Percentiles rank a stretch among this genome's conserved stretches.
Evolutionary conservation across 192 early-diverging fungal species (phyloP).

Genomic region (Backusella liffmaniae): DNA sequence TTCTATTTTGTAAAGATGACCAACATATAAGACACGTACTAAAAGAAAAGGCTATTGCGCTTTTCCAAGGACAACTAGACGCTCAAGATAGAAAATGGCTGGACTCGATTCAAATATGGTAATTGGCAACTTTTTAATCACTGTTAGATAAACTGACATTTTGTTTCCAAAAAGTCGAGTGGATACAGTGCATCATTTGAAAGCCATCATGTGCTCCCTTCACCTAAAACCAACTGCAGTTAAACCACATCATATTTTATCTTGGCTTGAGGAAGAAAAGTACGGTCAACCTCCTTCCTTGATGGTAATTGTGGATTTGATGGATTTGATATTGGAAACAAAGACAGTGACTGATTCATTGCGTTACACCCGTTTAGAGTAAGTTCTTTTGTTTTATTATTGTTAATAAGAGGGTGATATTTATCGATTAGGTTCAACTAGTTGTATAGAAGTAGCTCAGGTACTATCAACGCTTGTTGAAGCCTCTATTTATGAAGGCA

Average conservation of each 20-base stretch:
- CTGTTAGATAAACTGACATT: too few species aligned
- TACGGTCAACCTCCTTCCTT: not conserved
- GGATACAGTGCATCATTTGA: not conserved
- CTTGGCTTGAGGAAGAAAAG: conserved; percentile 1
- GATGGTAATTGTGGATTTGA: not conserved
- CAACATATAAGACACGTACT: not conserved
- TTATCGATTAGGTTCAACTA: not conserved
- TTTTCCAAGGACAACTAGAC: not conserved
- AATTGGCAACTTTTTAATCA: not conserved
- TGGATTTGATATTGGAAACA: not conserved
- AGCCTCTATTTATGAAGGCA: not conserved
- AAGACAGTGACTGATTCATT: not conserved
- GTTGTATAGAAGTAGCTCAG: not conserved
- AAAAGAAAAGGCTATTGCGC: not conserved
- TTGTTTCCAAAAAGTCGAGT: not conserved
- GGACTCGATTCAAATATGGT: not conserved
- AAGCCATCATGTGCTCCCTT: not conserved
- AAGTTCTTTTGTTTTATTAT: not conserved
- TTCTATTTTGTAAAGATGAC: not conserved
- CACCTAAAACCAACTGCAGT: not conserved
- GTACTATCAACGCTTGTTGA: not conserved
- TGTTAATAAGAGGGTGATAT: not conserved
- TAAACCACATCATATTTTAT: not conserved
- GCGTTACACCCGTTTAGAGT: not conserved
- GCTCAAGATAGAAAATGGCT: not conserved